phyloP scores from a whole-genome alignment of 768 basidiomycete genomes.

The Amanita inopinata region DNA sequence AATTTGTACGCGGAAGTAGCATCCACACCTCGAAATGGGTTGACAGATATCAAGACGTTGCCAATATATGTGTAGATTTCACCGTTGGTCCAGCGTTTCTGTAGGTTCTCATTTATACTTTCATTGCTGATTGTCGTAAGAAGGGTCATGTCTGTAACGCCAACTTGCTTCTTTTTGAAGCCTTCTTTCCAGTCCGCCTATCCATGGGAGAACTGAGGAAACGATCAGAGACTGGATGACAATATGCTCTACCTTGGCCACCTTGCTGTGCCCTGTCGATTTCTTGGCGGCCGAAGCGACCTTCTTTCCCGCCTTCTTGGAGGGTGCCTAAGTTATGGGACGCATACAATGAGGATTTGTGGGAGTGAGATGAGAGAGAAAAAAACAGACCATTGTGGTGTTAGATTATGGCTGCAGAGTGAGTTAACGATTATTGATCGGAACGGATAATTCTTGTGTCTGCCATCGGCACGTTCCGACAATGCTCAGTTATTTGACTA shows the following conservation, averaged over 20 bases:
- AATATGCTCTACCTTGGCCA: slow-evolving; percentile 55
- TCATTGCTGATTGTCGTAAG: slow-evolving; percentile 96
- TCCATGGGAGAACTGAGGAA: slow-evolving; percentile 4
- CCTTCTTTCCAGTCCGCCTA: slow-evolving; percentile 99
- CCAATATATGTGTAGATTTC: slow-evolving; percentile 99
- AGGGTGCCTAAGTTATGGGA: slow-evolving; percentile 50
- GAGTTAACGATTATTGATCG: not conserved
- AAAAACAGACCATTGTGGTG: slow-evolving; percentile 14
- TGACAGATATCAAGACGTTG: slow-evolving; percentile 97
- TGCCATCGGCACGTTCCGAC: slow-evolving; percentile 7
- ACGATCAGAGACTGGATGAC: not conserved
- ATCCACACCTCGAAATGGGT: slow-evolving; percentile 81
- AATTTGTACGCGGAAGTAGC: not conserved
- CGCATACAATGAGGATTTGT: not conserved
- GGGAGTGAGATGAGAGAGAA: not conserved
- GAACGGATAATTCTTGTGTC: not conserved
- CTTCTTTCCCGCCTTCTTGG: slow-evolving; percentile 89
- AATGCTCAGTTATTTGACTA: slow-evolving; percentile 1
- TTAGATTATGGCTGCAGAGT: not conserved
- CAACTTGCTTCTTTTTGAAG: slow-evolving; percentile 99
- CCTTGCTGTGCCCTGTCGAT: slow-evolving; percentile 45
- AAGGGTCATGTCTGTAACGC: slow-evolving; percentile 98
- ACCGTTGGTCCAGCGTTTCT: slow-evolving; percentile 89
- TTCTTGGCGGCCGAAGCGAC: slow-evolving; percentile 56
- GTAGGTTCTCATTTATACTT: slow-evolving; percentile 93